phyloP scores from a whole-genome alignment of 169 alveolate species.

The Perkinsus olseni region DNA sequence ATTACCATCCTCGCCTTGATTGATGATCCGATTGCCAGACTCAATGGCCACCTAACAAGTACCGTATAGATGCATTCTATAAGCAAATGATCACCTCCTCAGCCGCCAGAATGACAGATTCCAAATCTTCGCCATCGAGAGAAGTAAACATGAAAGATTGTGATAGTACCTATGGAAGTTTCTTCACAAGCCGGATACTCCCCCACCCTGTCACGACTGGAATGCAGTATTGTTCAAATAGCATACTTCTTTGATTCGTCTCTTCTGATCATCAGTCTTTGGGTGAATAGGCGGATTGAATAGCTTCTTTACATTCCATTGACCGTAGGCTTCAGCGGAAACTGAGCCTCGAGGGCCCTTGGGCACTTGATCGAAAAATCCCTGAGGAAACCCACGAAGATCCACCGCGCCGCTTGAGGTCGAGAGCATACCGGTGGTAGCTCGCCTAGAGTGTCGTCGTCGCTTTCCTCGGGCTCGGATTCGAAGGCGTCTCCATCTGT shows the following conservation, averaged over 20 bases:
- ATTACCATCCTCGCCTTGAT: conserved; percentile 89
- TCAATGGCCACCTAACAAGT: conserved; percentile 9
- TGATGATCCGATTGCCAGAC: conserved; percentile 36
- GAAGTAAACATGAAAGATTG: conserved; percentile 67
- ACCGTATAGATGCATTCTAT: not conserved
- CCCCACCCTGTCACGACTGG: conserved; percentile 10
- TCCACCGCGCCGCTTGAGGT: not conserved
- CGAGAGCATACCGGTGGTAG: not conserved
- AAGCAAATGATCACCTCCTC: conserved; percentile 39
- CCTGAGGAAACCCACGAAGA: not conserved
- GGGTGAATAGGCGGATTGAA: conserved; percentile 70
- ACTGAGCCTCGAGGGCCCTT: conserved; percentile 29
- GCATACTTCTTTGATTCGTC: conserved; percentile 49
- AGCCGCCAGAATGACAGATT: conserved; percentile 75
- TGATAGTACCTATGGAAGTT: conserved; percentile 41
- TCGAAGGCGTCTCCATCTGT: not conserved
- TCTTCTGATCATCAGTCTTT: conserved; percentile 67
- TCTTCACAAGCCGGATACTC: too few relatives aligned
- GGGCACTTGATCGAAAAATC: not conserved
- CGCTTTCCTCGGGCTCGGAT: not conserved
- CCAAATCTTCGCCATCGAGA: conserved; percentile 64
- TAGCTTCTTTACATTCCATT: conserved; percentile 69
- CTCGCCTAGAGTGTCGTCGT: not conserved
- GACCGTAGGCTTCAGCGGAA: conserved; percentile 87
- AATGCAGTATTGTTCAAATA: too few relatives aligned